These are phyloP conservation scores for Eragrostis tef DNA, from an alignment of 202 grass and related monocot genomes.

Conservation along the genomic window DNA sequence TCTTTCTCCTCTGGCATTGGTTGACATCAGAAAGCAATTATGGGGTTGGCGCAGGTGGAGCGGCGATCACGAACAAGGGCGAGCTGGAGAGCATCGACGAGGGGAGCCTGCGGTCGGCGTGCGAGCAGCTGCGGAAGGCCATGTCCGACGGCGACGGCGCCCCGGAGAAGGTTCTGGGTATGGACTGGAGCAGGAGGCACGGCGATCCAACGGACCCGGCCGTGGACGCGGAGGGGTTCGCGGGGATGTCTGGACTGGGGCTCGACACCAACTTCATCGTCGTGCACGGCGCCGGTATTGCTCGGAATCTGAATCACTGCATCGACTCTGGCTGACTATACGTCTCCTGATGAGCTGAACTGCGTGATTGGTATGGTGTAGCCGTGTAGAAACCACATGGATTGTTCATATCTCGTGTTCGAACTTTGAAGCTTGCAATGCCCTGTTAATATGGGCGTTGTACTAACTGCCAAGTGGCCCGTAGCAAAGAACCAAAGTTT, in stretches of 20 bases:
- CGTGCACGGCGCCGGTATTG: conserved; percentile 87
- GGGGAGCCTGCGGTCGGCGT: conserved; percentile 62
- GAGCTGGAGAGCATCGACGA: conserved; percentile 80
- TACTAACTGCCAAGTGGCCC: neutral
- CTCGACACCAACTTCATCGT: conserved; percentile 73
- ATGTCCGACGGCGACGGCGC: conserved; percentile 51
- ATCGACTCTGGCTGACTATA: conserved; percentile 19
- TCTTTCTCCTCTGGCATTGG: neutral
- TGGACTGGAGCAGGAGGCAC: conserved; percentile 80
- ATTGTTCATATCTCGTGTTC: neutral
- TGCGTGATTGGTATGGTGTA: conserved; percentile 14
- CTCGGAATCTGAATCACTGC: conserved; percentile 18
- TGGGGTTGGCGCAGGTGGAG: conserved; percentile 59
- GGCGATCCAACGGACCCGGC: conserved; percentile 51
- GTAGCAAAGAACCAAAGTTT: neutral
- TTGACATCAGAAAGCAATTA: conserved; percentile 18
- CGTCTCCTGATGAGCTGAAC: conserved; percentile 24
- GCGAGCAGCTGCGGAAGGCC: conserved; percentile 74
- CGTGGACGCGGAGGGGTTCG: conserved; percentile 46
- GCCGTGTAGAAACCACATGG: neutral
- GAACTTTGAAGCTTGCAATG: neutral
- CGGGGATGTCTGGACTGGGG: conserved; percentile 32
- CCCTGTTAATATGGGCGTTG: neutral
- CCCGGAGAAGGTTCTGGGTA: conserved; percentile 49
- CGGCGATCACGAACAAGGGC: conserved; percentile 89